Evolutionary conservation across 371 early-diverging fungal genomes (phyloP).

Genomic region (Mucor velutinosus): DNA sequence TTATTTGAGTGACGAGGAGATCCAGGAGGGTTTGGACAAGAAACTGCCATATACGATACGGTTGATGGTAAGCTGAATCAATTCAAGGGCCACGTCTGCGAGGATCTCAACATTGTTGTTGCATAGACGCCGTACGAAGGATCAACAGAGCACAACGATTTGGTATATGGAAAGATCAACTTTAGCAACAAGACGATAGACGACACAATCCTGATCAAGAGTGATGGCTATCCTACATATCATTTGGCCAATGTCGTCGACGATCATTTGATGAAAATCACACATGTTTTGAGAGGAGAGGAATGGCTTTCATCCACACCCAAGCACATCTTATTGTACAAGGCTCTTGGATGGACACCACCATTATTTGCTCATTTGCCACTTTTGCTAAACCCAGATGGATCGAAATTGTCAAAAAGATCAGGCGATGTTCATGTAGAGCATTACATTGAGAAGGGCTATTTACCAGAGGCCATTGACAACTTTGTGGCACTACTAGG

Average conservation of each 20-base stretch:
- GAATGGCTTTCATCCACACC: constrained; percentile 96
- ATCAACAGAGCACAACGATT: constrained; percentile 66
- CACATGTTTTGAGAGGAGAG: constrained; percentile 93
- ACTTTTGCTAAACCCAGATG: constrained; percentile 81
- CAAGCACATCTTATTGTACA: constrained; percentile 85
- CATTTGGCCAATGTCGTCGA: constrained; percentile 96
- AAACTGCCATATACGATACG: constrained; percentile 74
- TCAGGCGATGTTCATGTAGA: constrained; percentile 79
- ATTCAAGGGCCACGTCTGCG: background rate
- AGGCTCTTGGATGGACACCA: constrained; percentile 78
- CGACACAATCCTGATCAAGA: constrained; percentile 89
- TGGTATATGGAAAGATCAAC: constrained; percentile 74
- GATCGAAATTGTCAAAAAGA: constrained; percentile 88
- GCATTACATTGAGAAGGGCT: constrained; percentile 73
- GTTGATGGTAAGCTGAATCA: constrained; percentile 56
- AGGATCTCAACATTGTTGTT: background rate
- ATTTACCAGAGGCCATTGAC: constrained; percentile 84
- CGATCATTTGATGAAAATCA: constrained; percentile 89
- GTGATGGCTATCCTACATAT: constrained; percentile 93
- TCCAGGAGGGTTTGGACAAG: constrained; percentile 56
- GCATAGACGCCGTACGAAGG: constrained; percentile 62
- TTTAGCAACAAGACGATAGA: constrained; percentile 79
- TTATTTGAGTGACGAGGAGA: constrained; percentile 62
- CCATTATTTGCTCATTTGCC: constrained; percentile 91
- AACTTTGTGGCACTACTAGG: constrained; percentile 91